These are phyloP conservation scores for Podila minutissima DNA, from an alignment of 192 early-diverging fungal species.

Conservation along the genomic window DNA sequence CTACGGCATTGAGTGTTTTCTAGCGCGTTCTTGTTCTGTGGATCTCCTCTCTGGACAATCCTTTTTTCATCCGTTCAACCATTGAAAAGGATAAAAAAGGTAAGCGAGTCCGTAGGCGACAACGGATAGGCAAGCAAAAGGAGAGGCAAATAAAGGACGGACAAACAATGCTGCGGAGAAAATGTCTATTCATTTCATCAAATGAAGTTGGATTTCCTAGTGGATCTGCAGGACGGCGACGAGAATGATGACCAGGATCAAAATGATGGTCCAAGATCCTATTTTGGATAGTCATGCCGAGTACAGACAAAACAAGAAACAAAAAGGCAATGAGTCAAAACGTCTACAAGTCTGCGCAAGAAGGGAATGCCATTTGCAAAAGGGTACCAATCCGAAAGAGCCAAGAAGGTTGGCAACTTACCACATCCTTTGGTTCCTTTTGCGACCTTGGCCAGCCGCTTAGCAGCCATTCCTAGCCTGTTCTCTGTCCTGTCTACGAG, in stretches of 20 bases:
- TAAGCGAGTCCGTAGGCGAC: too few relatives aligned
- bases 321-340: not conserved
- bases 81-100: too few relatives aligned
- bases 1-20: too few relatives aligned
- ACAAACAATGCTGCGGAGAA: too few relatives aligned
- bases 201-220: not conserved
- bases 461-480: conserved; percentile 56
- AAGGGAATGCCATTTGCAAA: not conserved
- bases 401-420: conserved; percentile 32
- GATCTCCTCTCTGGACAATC: too few relatives aligned
- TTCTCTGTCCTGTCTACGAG: conserved; percentile 66
- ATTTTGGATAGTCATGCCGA: not conserved
- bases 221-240: conserved; percentile 42
- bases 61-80: too few relatives aligned
- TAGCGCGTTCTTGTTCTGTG: too few relatives aligned
- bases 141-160: too few relatives aligned
- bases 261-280: conserved; percentile 59
- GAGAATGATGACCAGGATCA: conserved; percentile 54
- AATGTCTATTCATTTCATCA: not conserved
- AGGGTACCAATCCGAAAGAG: not conserved
- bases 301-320: conserved; percentile 7
- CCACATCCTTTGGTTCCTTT: conserved; percentile 62
- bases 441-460: conserved; percentile 60
- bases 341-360: not conserved
- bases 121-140: too few relatives aligned